Evolutionary conservation across 805 yeast genomes (phyloP).

Genomic region (Kodamaea laetipori): DNA sequence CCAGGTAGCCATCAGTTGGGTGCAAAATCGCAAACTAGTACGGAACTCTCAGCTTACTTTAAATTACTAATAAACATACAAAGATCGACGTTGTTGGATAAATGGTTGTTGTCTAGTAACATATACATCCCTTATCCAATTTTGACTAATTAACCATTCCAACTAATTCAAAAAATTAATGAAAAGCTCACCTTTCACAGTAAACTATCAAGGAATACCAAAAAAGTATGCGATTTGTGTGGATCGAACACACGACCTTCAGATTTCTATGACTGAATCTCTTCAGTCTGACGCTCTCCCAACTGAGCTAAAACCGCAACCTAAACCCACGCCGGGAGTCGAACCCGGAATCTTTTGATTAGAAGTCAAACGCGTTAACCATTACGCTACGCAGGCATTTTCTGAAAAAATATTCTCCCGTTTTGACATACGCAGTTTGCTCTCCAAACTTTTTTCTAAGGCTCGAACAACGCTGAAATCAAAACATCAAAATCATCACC

Average conservation of each 20-base stretch:
- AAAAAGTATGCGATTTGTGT: conserved; percentile 59
- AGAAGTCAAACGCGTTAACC: conserved; percentile 29
- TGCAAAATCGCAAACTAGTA: neutral
- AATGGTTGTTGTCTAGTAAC: no score
- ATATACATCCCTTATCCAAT: no score
- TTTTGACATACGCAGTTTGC: no score
- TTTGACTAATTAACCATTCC: no score
- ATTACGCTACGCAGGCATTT: conserved; percentile 24
- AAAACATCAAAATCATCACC: neutral
- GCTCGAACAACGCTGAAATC: neutral
- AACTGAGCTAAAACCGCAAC: conserved; percentile 39
- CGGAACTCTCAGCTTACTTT: no score
- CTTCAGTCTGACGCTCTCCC: conserved; percentile 44
- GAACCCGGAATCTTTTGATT: conserved; percentile 28
- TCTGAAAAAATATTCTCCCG: neutral
- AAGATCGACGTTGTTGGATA: no score
- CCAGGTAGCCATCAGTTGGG: no score
- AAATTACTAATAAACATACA: no score
- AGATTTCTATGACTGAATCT: conserved; percentile 41
- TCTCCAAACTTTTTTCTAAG: neutral
- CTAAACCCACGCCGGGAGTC: conserved; percentile 26
- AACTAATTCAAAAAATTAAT: no score
- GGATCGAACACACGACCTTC: conserved; percentile 92
- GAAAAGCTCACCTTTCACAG: no score
- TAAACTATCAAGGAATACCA: no score